A percentile compares a stretch with the other conserved stretches of the same genome.
Conservation (phyloP, 1,284 basidiomycete genomes). For the Spongiforma sp. region DNA sequence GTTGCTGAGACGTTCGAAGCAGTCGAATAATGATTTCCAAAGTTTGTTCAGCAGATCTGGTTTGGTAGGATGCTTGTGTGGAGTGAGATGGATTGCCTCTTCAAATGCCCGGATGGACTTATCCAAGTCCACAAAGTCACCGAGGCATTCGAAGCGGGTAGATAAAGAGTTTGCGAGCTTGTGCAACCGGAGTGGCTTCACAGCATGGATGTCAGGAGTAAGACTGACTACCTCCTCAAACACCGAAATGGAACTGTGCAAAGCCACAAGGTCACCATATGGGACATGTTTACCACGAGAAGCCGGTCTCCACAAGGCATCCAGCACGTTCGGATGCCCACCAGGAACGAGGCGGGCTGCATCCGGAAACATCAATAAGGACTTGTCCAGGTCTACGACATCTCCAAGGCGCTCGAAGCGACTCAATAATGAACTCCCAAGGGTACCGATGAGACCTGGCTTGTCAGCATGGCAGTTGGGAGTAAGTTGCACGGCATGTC, state of each 20-base stretch:
- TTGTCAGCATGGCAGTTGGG: background rate
- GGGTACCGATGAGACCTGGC: background rate
- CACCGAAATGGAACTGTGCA: background rate
- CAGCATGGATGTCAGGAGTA: background rate
- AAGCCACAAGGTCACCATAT: background rate
- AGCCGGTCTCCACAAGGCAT: background rate
- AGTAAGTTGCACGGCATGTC: background rate
- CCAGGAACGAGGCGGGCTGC: background rate
- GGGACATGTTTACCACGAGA: background rate
- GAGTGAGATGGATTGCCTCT: background rate
- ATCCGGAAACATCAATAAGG: background rate
- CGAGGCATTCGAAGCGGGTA: background rate
- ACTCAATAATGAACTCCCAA: background rate
- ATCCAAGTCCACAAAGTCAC: background rate
- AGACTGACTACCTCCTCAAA: background rate
- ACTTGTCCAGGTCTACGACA: background rate
- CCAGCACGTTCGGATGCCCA: background rate
- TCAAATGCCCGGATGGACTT: background rate
- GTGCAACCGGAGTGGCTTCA: background rate
- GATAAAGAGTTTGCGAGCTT: background rate
- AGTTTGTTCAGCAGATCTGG: background rate
- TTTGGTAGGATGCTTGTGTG: background rate
- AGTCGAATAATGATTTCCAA: background rate
- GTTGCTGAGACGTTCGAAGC: background rate
- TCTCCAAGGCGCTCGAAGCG: background rate